A percentile compares a stretch with the other conserved stretches of the same genome.
Evolutionary conservation across 371 early-diverging fungal genomes (phyloP).

Genomic region (Mucor indicus): DNA sequence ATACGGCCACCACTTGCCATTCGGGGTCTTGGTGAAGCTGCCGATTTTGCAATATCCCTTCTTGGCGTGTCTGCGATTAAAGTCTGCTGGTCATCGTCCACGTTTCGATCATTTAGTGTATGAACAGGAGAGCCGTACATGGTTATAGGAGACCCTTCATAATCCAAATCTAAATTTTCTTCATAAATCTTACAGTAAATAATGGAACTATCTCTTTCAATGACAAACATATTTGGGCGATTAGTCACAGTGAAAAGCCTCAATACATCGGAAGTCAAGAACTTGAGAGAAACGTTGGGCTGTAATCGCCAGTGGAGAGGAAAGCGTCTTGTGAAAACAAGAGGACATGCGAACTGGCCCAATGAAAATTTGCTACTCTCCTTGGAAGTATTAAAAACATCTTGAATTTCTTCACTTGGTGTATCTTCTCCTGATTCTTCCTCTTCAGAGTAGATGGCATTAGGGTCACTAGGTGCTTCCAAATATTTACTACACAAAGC

Average conservation of each 20-base stretch:
- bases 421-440: conserved; percentile 46
- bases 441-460: conserved; percentile 22
- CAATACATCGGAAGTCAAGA: conserved; percentile 52
- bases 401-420: conserved; percentile 20
- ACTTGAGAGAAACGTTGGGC: conserved; percentile 64
- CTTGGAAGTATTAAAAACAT: neutral
- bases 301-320: conserved; percentile 76
- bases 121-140: conserved; percentile 11
- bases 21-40: conserved; percentile 13
- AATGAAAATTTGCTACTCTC: conserved; percentile 30
- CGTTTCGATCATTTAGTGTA: neutral
- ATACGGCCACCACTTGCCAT: conserved; percentile 14
- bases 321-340: conserved; percentile 63
- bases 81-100: conserved; percentile 13
- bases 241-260: conserved; percentile 68
- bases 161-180: conserved; percentile 4
- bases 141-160: conserved; percentile 10
- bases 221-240: conserved; percentile 71
- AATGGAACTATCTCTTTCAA: conserved; percentile 55
- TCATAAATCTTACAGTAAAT: conserved; percentile 49
- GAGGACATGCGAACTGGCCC: conserved; percentile 74
- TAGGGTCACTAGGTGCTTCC: conserved; percentile 40
- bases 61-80: conserved; percentile 1
- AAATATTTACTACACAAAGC: conserved; percentile 55
- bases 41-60: conserved; percentile 6